Evolutionary conservation across 805 yeast genomes (phyloP), one percentile per base, ranked within the genome.

Genomic region (Maudiozyma serrabonitensis): DNA sequence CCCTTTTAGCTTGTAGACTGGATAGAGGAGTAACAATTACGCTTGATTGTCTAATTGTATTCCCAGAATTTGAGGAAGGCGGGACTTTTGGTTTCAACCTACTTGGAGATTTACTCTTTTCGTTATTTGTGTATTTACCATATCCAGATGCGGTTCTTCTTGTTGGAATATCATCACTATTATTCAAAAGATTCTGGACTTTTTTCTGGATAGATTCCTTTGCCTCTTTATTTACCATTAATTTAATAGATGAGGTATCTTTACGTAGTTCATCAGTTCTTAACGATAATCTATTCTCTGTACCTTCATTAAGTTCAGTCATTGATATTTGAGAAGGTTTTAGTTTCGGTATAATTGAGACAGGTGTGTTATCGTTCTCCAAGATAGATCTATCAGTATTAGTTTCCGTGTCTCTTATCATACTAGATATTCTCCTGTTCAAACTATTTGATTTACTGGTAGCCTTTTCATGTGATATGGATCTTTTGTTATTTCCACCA

Each of bases 101-200:
- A 6, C 15, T 16, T 39, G 9, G 38, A 15, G 26, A 15, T n/a
- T 40, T 9, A 26, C 13, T 31, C 45, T 75, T 82, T 0, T 40
- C n/a, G 21, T 16, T 32, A 45, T 75, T 82, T 0, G 90, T 81
- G 60, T 76, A 86, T 61, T 79, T 79, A 7, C 96, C 96, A 64
- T 89, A 88, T 0, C 96, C 96, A 5, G 73, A 65, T 0, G 95
- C 95, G 0, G 91, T 81, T 56, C 78, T 82, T 9, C 35, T 49
- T 41, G 42, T 48, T 38, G 46, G 49, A 2, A 41, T 19, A 9
- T 55, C 58, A 5, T 58, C 55, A 15, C 64, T 57, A 15, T 52
- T 54, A 50, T 65, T 69, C 48, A 80, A 62, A 35, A 80, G 66
- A 57, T 71, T 71, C 47, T 75, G 77, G 55, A 81, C 79, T 55